Percentiles rank a stretch among this genome's conserved stretches.
These are phyloP conservation scores for Myxozyma melibiosi DNA, from an alignment of 805 yeast species.

Conservation along the genomic window DNA sequence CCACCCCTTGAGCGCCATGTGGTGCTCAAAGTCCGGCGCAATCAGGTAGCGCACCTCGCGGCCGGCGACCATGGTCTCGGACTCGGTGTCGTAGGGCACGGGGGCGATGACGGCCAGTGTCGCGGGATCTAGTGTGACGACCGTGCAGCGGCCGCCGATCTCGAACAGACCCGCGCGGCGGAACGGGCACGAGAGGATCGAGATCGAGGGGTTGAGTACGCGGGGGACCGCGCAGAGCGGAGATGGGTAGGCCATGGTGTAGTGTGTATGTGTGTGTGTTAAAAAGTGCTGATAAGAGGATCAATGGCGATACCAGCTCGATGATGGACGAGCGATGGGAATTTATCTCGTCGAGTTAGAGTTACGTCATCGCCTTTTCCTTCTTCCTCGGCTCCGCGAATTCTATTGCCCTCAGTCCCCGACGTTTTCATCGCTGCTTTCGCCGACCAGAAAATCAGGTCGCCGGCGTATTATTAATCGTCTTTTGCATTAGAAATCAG, in stretches of 20 bases:
- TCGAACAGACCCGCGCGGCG: constrained; percentile 29
- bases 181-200: constrained; percentile 33
- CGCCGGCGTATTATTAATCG: too few species aligned
- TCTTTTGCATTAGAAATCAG: too few species aligned
- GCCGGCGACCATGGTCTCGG: constrained; percentile 21
- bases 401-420: too few species aligned
- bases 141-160: constrained; percentile 32
- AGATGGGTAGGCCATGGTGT: constrained; percentile 30
- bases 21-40: constrained; percentile 67
- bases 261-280: too few species aligned
- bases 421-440: too few species aligned
- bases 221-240: constrained; percentile 34
- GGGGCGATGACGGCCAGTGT: constrained; percentile 30
- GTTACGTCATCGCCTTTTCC: too few species aligned
- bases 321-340: too few species aligned
- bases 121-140: constrained; percentile 18
- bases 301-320: too few species aligned
- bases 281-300: too few species aligned
- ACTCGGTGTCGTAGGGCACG: constrained; percentile 26
- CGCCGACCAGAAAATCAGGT: too few species aligned
- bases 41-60: constrained; percentile 45
- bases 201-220: constrained; percentile 19
- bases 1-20: constrained; percentile 62
- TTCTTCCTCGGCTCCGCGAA: too few species aligned
- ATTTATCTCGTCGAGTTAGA: too few species aligned